These are phyloP conservation scores for Favolaschia claudopus DNA, from an alignment of 768 basidiomycete genomes.

Conservation along the genomic window DNA sequence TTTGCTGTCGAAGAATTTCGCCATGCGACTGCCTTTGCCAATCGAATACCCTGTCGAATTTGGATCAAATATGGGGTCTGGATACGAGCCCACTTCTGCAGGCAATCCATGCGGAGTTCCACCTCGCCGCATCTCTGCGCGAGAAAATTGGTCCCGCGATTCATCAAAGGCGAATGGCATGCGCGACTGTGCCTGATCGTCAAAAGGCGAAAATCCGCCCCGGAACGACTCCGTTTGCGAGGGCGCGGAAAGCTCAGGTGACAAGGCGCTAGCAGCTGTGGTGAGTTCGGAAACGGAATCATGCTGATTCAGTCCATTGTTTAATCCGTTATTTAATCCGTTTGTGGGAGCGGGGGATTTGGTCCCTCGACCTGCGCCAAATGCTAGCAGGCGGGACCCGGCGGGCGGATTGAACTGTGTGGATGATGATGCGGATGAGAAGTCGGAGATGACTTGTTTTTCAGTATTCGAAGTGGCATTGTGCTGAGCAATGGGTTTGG, in stretches of 20 bases:
- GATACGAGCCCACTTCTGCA: conserved; percentile 17
- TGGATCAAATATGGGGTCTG: conserved; percentile 30
- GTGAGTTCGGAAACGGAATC: conserved; percentile 19
- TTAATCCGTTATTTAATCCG: too few relatives aligned
- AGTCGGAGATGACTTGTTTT: conserved; percentile 32
- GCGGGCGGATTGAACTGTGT: conserved; percentile 54
- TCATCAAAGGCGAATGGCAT: conserved; percentile 33
- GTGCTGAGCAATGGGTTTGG: conserved; percentile 38
- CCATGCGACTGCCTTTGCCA: conserved; percentile 82
- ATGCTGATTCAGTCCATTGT: conserved; percentile 49
- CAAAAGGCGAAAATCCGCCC: conserved; percentile 63
- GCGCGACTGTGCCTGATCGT: conserved; percentile 49
- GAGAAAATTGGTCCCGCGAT: conserved; percentile 21
- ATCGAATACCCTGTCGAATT: conserved; percentile 55
- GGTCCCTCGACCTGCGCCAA: conserved; percentile 43
- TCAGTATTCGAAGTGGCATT: conserved; percentile 18
- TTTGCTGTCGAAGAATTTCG: conserved; percentile 88
- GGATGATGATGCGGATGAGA: conserved; percentile 25
- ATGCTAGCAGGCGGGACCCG: conserved; percentile 59
- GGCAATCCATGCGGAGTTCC: conserved; percentile 25
- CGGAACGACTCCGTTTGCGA: conserved; percentile 39
- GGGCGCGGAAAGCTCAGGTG: conserved; percentile 28
- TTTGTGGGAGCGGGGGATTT: conserved; percentile 50
- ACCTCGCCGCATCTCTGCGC: conserved; percentile 27
- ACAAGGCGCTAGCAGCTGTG: conserved; percentile 10